A percentile compares a stretch with the other conserved stretches of the same genome.
phyloP scores from a whole-genome alignment of 805 yeast species.

The Metschnikowia gelsemii region DNA sequence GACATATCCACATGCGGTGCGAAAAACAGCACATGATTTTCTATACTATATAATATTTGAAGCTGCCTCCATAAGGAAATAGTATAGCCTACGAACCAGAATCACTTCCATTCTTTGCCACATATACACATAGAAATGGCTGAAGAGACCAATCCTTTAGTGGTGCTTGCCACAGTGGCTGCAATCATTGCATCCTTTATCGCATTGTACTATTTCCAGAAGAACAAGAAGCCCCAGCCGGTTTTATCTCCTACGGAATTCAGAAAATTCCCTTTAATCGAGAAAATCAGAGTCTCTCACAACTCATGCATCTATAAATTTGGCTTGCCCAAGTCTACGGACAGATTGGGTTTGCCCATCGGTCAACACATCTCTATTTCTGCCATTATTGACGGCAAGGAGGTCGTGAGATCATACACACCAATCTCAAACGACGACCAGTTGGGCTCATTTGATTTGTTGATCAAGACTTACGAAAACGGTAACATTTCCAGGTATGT shows the following conservation, averaged over 20 bases:
- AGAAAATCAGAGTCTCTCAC: slow-evolving; percentile 72
- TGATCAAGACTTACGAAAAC: slow-evolving; percentile 80
- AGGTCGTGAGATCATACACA: slow-evolving; percentile 82
- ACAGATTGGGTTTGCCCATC: slow-evolving; percentile 82
- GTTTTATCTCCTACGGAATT: slow-evolving; percentile 66
- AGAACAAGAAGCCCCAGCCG: slow-evolving; percentile 40
- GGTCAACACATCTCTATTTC: slow-evolving; percentile 90
- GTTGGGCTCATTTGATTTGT: slow-evolving; percentile 77
- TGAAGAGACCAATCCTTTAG: slow-evolving; percentile 41
- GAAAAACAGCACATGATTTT: slow-evolving; percentile 6
- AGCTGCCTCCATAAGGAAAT: slow-evolving; percentile 1
- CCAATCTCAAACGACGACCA: slow-evolving; percentile 82
- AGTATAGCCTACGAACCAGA: too few relatives aligned
- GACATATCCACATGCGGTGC: slow-evolving; percentile 6
- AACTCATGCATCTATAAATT: slow-evolving; percentile 84
- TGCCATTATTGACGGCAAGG: slow-evolving; percentile 75
- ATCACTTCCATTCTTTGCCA: background rate
- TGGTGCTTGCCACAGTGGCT: slow-evolving; percentile 41
- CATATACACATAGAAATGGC: slow-evolving; percentile 19
- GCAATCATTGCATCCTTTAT: slow-evolving; percentile 36
- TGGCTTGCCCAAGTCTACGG: slow-evolving; percentile 71
- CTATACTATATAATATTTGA: slow-evolving; percentile 3
- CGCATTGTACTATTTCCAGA: slow-evolving; percentile 34
- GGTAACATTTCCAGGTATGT: slow-evolving; percentile 82
- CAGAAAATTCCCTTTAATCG: slow-evolving; percentile 75